phyloP scores from a whole-genome alignment of 2,329 filamentous ascomycete species.

The Boeremia exigua region DNA sequence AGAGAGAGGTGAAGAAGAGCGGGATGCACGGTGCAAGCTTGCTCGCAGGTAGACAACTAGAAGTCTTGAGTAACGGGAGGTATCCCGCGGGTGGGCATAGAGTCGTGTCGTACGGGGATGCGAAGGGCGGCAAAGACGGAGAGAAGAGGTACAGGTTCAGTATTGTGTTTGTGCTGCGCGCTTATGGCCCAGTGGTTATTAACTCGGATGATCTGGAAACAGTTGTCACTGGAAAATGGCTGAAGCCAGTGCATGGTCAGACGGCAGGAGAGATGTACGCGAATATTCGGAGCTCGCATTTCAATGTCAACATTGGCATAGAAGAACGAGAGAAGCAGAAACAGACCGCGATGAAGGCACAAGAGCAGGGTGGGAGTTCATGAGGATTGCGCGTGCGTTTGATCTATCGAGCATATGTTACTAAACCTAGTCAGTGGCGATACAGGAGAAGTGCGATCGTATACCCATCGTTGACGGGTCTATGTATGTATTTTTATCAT shows the following conservation, averaged over 20 bases:
- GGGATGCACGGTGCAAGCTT: conserved; percentile 33
- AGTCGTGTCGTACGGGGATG: conserved; percentile 43
- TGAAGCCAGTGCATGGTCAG: conserved; percentile 27
- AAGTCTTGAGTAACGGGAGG: conserved; percentile 35
- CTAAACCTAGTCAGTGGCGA: too few species aligned
- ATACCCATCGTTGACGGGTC: too few species aligned
- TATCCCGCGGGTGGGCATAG: conserved; percentile 43
- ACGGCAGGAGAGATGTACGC: conserved; percentile 43
- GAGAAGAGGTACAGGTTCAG: conserved; percentile 39
- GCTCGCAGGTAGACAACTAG: conserved; percentile 40
- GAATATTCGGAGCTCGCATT: conserved; percentile 39
- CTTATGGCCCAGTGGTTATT: conserved; percentile 37
- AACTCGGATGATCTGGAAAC: conserved; percentile 37
- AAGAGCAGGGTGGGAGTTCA: background rate
- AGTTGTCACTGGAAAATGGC: conserved; percentile 38
- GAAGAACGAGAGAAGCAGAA: conserved; percentile 44
- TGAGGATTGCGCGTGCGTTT: too few species aligned
- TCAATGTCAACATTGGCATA: conserved; percentile 46
- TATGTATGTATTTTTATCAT: too few species aligned
- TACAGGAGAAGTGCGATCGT: too few species aligned
- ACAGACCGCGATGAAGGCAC: conserved; percentile 14
- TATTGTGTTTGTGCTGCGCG: conserved; percentile 47
- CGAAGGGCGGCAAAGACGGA: background rate
- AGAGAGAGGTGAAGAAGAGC: conserved; percentile 29
- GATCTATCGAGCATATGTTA: too few species aligned